These are phyloP conservation scores for Eucalyptus pumila DNA, from an alignment of 345 rosid genomes.

Conservation along the genomic window DNA sequence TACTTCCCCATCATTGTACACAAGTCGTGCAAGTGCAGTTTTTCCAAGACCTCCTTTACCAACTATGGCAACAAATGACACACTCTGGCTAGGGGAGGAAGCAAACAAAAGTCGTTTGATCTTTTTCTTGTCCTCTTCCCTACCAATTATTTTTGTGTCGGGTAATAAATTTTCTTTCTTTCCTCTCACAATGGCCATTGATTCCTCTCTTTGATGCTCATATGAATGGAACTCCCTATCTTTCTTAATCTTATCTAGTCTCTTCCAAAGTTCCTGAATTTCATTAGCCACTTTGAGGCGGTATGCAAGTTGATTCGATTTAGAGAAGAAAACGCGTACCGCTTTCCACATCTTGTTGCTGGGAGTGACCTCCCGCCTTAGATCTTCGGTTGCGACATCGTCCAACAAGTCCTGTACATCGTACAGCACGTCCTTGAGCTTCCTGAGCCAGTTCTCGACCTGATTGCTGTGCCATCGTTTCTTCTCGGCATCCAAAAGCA, in stretches of 20 bases:
- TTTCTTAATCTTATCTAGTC: neutral
- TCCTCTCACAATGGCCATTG: neutral
- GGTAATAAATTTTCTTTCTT: fast-evolving
- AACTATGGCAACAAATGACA: neutral
- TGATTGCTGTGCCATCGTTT: fast-evolving
- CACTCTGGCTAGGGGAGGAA: neutral
- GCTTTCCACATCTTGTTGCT: neutral
- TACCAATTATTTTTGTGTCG: neutral
- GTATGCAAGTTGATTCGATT: neutral
- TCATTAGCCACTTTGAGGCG: neutral
- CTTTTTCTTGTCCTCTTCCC: neutral
- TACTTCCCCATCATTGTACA: neutral
- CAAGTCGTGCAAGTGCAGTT: neutral
- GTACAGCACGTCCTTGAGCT: neutral
- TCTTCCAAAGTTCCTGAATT: neutral
- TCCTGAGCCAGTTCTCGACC: fast-evolving
- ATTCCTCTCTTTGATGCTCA: neutral
- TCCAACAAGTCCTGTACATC: neutral
- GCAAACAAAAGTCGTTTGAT: neutral
- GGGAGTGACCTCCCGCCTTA: neutral
- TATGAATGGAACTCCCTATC: neutral
- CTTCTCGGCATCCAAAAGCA: neutral
- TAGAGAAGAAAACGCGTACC: neutral
- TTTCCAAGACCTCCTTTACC: neutral
- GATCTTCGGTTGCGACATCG: neutral